Conservation (phyloP, 345 rosid species). For the Salix udensis region DNA sequence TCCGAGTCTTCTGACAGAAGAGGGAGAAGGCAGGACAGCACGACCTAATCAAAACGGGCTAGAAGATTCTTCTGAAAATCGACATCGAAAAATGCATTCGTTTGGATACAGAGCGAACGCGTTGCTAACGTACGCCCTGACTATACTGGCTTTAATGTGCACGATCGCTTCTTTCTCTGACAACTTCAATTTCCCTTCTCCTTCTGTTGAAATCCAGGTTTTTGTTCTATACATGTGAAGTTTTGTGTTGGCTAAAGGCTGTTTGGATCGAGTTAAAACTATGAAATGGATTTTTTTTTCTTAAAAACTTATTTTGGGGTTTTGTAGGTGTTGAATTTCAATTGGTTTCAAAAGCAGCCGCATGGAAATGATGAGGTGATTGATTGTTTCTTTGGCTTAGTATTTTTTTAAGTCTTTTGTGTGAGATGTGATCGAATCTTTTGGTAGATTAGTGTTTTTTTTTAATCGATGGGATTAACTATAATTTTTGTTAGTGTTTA, state of each 20-base stretch:
- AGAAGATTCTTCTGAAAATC: not conserved
- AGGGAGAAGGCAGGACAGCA: too few relatives aligned
- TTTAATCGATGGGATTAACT: not conserved
- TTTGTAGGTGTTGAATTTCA: slow-evolving; percentile 73
- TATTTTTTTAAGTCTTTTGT: not conserved
- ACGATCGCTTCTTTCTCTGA: slow-evolving; percentile 80
- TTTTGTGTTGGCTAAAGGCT: not conserved
- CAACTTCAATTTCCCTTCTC: slow-evolving; percentile 70
- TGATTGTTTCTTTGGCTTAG: not conserved
- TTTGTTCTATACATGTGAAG: not conserved
- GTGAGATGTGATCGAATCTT: too few relatives aligned
- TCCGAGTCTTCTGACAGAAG: too few relatives aligned
- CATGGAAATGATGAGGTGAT: slow-evolving; percentile 89
- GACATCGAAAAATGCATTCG: slow-evolving; percentile 61
- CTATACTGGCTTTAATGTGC: slow-evolving; percentile 80
- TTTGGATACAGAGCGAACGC: slow-evolving; percentile 90
- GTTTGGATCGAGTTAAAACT: slow-evolving; percentile 10
- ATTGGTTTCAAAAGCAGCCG: slow-evolving; percentile 85
- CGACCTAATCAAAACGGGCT: too few relatives aligned
- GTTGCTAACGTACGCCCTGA: slow-evolving; percentile 71
- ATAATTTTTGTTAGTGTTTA: not conserved
- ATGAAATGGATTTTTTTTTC: not conserved
- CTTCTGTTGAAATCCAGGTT: slow-evolving; percentile 87
- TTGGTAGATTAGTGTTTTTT: too few relatives aligned
- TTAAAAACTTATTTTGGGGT: not conserved